These are phyloP conservation scores for Coriolopsis trogii DNA, from an alignment of 1,284 basidiomycete genomes.

Conservation along the genomic window DNA sequence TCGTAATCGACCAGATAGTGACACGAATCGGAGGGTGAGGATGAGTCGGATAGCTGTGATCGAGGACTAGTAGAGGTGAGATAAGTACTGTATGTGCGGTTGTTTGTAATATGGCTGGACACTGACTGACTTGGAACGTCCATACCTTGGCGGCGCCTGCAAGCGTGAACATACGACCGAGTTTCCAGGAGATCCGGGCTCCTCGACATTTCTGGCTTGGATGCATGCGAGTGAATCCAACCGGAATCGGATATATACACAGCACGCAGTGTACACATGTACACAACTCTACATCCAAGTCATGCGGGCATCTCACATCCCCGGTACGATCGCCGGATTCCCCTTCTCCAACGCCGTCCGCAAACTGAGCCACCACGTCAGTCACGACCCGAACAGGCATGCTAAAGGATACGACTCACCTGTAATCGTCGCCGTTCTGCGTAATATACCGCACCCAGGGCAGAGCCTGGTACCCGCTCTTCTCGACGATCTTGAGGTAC, in stretches of 20 bases:
- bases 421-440: slow-evolving; percentile 96
- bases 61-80: no score
- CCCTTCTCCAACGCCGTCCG: slow-evolving; percentile 80
- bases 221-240: not conserved
- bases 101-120: no score
- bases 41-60: no score
- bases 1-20: no score
- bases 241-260: not conserved
- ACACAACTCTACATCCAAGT: not conserved
- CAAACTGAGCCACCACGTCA: slow-evolving; percentile 46
- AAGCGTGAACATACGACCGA: no score
- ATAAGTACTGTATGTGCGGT: no score
- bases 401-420: slow-evolving; percentile 44
- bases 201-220: no score
- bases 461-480: slow-evolving; percentile 94
- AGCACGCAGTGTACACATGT: not conserved
- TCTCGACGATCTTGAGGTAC: slow-evolving; percentile 98
- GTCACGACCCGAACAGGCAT: not conserved
- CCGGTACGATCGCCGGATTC: slow-evolving; percentile 64
- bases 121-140: no score
- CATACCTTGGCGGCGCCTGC: no score
- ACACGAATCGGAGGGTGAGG: no score
- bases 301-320: slow-evolving; percentile 31
- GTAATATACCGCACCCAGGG: slow-evolving; percentile 95
- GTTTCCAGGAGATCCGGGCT: no score